phyloP scores from a whole-genome alignment of 352 stramenopile species.

The Globisporangium irregulare region DNA sequence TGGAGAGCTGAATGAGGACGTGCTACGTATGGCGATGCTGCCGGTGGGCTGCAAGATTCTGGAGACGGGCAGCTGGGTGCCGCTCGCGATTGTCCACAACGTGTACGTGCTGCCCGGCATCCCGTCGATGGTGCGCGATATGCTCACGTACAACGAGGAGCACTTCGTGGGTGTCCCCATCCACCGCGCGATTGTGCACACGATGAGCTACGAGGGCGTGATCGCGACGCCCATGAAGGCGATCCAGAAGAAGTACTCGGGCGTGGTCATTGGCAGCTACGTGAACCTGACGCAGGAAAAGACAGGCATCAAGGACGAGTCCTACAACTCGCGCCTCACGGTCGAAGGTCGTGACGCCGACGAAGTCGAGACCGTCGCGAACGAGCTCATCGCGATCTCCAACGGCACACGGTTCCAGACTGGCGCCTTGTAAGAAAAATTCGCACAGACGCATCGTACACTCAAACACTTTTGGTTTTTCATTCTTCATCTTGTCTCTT shows the following conservation, averaged over 20 bases:
- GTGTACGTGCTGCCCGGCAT: constrained; percentile 85
- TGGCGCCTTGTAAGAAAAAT: constrained; percentile 31
- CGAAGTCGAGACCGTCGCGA: constrained; percentile 53
- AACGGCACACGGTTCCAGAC: constrained; percentile 25
- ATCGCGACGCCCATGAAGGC: constrained; percentile 62
- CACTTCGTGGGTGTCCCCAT: constrained; percentile 80
- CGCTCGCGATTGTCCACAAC: constrained; percentile 74
- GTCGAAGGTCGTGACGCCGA: constrained; percentile 53
- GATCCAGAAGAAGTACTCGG: constrained; percentile 61
- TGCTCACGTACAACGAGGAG: constrained; percentile 77
- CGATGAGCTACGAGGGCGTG: constrained; percentile 60
- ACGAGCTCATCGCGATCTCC: constrained; percentile 30
- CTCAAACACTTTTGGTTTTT: not conserved
- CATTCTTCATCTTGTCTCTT: not conserved
- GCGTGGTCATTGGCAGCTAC: constrained; percentile 82
- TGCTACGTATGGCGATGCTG: constrained; percentile 70
- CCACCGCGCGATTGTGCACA: constrained; percentile 68
- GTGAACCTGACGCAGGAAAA: constrained; percentile 75
- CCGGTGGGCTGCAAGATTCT: constrained; percentile 56
- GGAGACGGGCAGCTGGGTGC: constrained; percentile 60
- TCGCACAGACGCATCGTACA: constrained; percentile 28
- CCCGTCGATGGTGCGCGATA: constrained; percentile 73
- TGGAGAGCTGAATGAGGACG: constrained; percentile 57
- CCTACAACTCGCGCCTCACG: constrained; percentile 68
- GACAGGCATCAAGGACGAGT: constrained; percentile 38